phyloP scores from a whole-genome alignment of 2,329 filamentous ascomycete genomes.

The Keithomyces neogunnii region DNA sequence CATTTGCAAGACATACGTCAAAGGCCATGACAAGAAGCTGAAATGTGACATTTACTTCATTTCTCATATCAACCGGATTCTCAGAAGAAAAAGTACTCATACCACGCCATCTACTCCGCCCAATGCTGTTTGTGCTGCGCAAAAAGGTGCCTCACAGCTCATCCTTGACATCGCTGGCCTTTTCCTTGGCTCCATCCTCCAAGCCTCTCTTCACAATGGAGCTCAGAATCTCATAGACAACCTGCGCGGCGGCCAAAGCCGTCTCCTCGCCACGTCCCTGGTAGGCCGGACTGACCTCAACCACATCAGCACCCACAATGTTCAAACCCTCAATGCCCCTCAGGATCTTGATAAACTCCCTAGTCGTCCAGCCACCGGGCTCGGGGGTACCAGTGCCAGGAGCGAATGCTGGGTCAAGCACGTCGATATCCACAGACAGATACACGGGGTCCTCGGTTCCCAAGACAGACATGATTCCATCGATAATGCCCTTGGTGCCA shows the following conservation, averaged over 20 bases:
- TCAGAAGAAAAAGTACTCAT: no score
- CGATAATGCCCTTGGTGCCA: slow-evolving; percentile 61
- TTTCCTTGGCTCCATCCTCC: slow-evolving; percentile 27
- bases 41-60: no score
- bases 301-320: slow-evolving; percentile 80
- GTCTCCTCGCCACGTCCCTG: slow-evolving; percentile 75
- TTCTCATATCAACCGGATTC: no score
- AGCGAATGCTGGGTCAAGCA: slow-evolving; percentile 58
- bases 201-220: slow-evolving; percentile 55
- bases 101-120: neutral
- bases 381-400: slow-evolving; percentile 84
- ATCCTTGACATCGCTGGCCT: slow-evolving; percentile 19
- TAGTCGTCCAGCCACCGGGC: slow-evolving; percentile 83
- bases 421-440: slow-evolving; percentile 74
- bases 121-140: no score
- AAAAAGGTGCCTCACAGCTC: slow-evolving; percentile 24
- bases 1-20: no score
- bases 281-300: slow-evolving; percentile 77
- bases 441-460: slow-evolving; percentile 75
- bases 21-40: no score
- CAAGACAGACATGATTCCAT: slow-evolving; percentile 61
- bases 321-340: slow-evolving; percentile 76
- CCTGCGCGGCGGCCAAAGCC: slow-evolving; percentile 72
- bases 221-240: slow-evolving; percentile 78
- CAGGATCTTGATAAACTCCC: slow-evolving; percentile 78